These are phyloP conservation scores for Westerdykella ornata DNA, from an alignment of 2,329 filamentous ascomycete genomes.

Conservation along the genomic window DNA sequence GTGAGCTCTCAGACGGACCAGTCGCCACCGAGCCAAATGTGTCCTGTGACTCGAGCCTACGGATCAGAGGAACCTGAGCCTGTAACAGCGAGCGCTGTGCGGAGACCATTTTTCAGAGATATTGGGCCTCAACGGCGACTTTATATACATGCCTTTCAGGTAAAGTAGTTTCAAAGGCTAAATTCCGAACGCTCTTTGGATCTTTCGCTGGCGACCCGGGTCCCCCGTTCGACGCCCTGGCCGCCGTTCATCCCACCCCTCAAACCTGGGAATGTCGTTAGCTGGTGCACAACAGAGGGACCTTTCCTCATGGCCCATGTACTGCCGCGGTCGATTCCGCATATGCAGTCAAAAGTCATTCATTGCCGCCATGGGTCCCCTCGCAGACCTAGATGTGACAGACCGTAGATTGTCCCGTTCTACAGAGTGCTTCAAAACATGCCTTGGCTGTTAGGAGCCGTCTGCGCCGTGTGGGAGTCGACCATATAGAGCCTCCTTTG, in stretches of 20 bases:
- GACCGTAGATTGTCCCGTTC: conserved; percentile 20
- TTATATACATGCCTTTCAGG: conserved; percentile 27
- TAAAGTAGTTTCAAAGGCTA: conserved; percentile 32
- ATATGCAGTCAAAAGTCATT: conserved; percentile 17
- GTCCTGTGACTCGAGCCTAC: conserved; percentile 16
- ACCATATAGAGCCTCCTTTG: conserved; percentile 20
- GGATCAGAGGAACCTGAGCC: conserved; percentile 21
- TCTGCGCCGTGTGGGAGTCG: conserved; percentile 10
- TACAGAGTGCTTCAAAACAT: conserved; percentile 12
- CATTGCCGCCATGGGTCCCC: conserved; percentile 24
- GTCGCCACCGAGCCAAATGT: conserved; percentile 7
- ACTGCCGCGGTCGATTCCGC: conserved; percentile 21
- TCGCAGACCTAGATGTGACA: conserved; percentile 27
- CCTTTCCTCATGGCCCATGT: conserved; percentile 17
- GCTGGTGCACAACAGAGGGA: conserved; percentile 24
- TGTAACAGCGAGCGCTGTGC: conserved; percentile 12
- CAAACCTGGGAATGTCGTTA: conserved; percentile 31
- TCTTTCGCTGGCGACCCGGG: conserved; percentile 24
- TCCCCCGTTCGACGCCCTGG: conserved; percentile 20
- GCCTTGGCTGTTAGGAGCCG: conserved; percentile 13
- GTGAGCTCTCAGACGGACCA: conserved; percentile 9
- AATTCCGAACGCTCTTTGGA: conserved; percentile 23
- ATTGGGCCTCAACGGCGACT: conserved; percentile 24
- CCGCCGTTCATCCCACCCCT: conserved; percentile 21
- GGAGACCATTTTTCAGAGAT: conserved; percentile 12